Evolutionary conservation across 73 alveolate species (phyloP).

Genomic region (Blepharisma japonicum): DNA sequence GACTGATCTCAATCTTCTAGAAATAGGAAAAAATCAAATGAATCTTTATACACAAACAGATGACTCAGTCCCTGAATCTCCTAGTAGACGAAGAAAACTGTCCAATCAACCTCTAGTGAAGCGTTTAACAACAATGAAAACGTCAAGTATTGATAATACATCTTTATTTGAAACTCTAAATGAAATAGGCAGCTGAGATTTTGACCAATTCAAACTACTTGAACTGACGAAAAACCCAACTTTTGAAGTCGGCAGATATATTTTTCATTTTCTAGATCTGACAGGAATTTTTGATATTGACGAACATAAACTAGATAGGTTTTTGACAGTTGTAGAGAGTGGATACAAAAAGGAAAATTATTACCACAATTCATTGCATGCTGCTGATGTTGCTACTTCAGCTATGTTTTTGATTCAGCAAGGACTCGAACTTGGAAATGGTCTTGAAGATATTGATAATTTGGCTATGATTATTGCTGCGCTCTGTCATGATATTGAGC

Average conservation of each 20-base stretch:
- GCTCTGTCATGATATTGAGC: constrained; percentile 66
- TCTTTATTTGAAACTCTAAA: not conserved
- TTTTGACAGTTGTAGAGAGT: constrained; percentile 24
- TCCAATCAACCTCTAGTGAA: not conserved
- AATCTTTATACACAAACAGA: not conserved
- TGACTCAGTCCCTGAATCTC: not conserved
- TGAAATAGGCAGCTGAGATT: not conserved
- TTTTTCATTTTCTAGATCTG: not conserved
- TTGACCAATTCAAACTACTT: not conserved
- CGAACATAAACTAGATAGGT: not conserved
- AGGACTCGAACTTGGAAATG: constrained; percentile 37
- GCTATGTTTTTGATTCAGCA: constrained; percentile 46
- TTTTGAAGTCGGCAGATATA: not conserved
- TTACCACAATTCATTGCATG: constrained; percentile 79
- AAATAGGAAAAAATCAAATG: not conserved
- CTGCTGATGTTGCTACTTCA: constrained; percentile 67
- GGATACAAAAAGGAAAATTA: constrained; percentile 55
- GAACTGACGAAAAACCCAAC: not conserved
- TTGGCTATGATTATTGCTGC: constrained; percentile 35
- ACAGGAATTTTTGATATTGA: not conserved
- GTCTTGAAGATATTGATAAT: constrained; percentile 21
- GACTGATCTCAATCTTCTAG: not conserved
- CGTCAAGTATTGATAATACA: not conserved
- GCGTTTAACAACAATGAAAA: not conserved
- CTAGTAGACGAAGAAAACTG: not conserved